phyloP scores from a whole-genome alignment of 208 protist species.

The Leishmania tarentolae region DNA sequence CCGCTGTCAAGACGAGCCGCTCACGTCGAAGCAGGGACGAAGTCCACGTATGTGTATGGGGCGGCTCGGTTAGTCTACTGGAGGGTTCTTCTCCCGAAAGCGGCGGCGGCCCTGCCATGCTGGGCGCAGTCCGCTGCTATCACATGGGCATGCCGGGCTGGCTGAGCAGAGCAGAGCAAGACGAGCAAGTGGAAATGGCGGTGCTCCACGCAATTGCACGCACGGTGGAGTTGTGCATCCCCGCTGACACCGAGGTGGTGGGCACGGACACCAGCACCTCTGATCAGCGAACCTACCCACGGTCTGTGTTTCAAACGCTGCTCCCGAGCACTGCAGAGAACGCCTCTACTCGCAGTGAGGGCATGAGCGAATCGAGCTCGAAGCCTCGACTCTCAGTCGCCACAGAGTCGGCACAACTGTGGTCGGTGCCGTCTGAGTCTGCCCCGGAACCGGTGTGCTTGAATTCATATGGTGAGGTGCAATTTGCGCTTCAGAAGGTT shows the following conservation, averaged over 20 bases:
- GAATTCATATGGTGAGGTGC: conserved; percentile 11
- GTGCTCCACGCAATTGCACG: conserved; percentile 54
- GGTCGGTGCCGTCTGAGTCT: conserved; percentile 11
- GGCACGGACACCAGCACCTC: not conserved
- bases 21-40: conserved; percentile 39
- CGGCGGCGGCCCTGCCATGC: not conserved
- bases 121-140: conserved; percentile 28
- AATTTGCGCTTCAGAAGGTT: conserved; percentile 7
- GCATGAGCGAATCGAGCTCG: not conserved
- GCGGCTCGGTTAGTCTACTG: conserved; percentile 4
- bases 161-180: conserved; percentile 42
- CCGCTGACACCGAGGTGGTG: conserved; percentile 6
- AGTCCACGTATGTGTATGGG: conserved; percentile 60
- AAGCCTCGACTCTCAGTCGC: not conserved
- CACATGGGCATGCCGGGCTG: conserved; percentile 42
- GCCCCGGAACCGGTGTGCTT: conserved; percentile 14
- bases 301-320: conserved; percentile 5
- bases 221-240: conserved; percentile 7
- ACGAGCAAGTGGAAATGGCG: conserved; percentile 48
- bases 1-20: conserved; percentile 46
- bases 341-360: too few species aligned
- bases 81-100: not conserved
- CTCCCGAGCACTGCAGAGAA: not conserved
- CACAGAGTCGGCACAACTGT: conserved; percentile 7
- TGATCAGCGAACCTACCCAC: not conserved